Evolutionary conservation across 345 rosid species (phyloP), one percentile per base, ranked within the genome.

Genomic region (Carallia pectinifolia): DNA sequence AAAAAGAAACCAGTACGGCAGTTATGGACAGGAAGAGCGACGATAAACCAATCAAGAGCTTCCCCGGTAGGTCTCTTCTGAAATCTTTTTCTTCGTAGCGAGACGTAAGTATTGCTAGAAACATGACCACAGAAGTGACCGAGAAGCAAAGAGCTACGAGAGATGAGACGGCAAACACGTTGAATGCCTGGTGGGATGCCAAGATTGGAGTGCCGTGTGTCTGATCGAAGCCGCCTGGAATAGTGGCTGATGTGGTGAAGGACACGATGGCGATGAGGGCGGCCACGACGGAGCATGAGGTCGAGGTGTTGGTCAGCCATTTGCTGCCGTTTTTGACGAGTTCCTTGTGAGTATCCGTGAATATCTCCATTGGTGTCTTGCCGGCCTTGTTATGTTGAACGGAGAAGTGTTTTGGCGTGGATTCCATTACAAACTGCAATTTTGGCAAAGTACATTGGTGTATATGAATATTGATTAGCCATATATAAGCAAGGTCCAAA

Each of bases 351-450:
- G 77, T 64, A 1, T 61, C 7, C 4, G 37, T 65, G 71, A 74
- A 69, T 13, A 81, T 68, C 4, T 81, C 74, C 19, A 64, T 71
- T 13, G 81, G 69, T 7, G 79, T 76, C 27, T 71, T 3, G 7
- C 66, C 68, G 3, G 55, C 34, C 5, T 62, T 23, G 61, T 79
- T 79, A 66, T 16, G 33, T 17, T 18, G 47, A 40, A 23, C 44
- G 34, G 60, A 71, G 33, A 76, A 29, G 40, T 79, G 37, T 8
- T 38, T 50, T 19, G 67, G 69, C 80, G 79, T 61, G 19, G 80
- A 70, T 5, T 55, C 36, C 79, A 70, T 76, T 2, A 82, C 81
- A 66, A 66, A 82, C 80, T 80, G 72, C 71, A 64, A 23, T 23
- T 30, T 17, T 36, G 29, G 16, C 23, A 31, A 60, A 60, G 29